Evolutionary conservation across 2,329 filamentous ascomycete genomes (phyloP), one percentile per base, ranked within the genome.

Genomic region (Biscogniauxia mediterranea): DNA sequence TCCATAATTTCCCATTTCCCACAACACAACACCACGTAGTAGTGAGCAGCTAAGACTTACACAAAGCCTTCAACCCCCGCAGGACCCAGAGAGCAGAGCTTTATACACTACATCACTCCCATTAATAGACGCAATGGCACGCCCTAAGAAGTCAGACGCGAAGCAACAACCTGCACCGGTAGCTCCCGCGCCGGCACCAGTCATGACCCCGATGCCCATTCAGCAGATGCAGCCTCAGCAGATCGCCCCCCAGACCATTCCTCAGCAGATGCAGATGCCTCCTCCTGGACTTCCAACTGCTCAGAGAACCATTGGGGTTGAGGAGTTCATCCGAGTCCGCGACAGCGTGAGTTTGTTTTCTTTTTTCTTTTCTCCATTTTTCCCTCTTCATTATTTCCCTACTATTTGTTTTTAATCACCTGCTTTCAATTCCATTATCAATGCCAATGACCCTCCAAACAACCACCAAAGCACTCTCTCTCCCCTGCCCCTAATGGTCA

Each of bases 241-340:
- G 32, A 52, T 65, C 13, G 59, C 62, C 19, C 68, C 67, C 52
- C 66, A 68, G 61, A 61, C 59, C 46, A 66, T 67, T 38, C 61
- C 66, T 51, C 66, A 67, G 26, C 65, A 62, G 8, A 19, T 55
- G 52, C 62, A 62, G 58, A 51, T 55, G 20, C 11, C 51, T 21
- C 46, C 46, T 25, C 19, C 50, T 52, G 50, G 50, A 2, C 19
- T 52, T 13, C 19, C 21, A 23, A 52, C 17, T 59, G 42, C 57
- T 20, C 65, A 66, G 59, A 65, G 71, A 38, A 73, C 72, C 51
- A 85, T 90, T 66, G 86, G 92, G 64, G 83, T 90, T 60, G 89
- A 92, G 61, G 89, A 91, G 75, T 94, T 94, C 75, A 84, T 91
- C 63, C 84, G 89, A 73, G 92, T 93, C 55, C 86, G 92, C 71